phyloP scores from a whole-genome alignment of 2,329 filamentous ascomycete genomes.

The Fusarium nanum region DNA sequence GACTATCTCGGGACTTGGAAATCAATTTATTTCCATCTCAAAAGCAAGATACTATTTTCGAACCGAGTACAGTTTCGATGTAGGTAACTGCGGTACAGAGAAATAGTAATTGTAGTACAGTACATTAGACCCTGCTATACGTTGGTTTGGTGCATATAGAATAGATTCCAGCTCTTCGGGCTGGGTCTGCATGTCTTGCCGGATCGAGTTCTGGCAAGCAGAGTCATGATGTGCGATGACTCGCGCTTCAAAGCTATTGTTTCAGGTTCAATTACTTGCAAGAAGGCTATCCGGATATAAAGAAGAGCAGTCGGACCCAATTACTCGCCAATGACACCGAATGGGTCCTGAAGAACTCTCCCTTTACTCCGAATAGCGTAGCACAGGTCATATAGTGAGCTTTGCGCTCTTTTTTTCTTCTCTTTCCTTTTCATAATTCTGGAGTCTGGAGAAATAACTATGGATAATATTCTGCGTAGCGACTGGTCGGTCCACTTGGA shows the following conservation, averaged over 20 bases:
- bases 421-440: neutral
- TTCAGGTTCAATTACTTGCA: slow-evolving; percentile 13
- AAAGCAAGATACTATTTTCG: neutral
- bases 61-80: neutral
- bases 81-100: neutral
- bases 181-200: slow-evolving; percentile 8
- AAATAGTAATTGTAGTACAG: neutral
- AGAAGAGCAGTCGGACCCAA: neutral
- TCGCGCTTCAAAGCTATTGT: slow-evolving; percentile 4
- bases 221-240: slow-evolving; percentile 3
- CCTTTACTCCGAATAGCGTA: slow-evolving; percentile 1
- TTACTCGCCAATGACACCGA: neutral
- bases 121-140: slow-evolving; percentile 5
- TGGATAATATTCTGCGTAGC: neutral
- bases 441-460: neutral
- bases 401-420: neutral
- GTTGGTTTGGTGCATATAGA: slow-evolving; percentile 12
- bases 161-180: neutral
- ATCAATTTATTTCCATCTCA: neutral
- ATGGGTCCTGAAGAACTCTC: neutral
- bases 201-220: slow-evolving; percentile 13
- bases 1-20: neutral
- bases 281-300: neutral
- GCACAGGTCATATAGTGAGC: neutral
- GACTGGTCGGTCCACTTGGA: slow-evolving; percentile 8